Percentiles rank a stretch among this genome's conserved stretches.
phyloP scores from a whole-genome alignment of 2,329 filamentous ascomycete genomes.

The Amesomyces nigricolor region DNA sequence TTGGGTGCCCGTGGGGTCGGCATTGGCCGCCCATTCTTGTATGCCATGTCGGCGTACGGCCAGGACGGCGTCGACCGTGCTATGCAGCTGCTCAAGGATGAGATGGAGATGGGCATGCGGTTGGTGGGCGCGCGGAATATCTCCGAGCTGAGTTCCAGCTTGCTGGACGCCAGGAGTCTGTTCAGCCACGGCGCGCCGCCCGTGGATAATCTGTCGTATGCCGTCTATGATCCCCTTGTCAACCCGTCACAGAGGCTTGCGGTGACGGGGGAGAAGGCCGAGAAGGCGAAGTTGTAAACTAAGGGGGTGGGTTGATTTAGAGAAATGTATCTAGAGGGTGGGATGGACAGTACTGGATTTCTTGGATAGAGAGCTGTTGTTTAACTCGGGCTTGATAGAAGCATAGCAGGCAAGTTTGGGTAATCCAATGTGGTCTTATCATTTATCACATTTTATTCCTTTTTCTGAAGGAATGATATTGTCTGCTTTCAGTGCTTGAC shows the following conservation, averaged over 20 bases:
- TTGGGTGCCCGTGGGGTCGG: slow-evolving; percentile 88
- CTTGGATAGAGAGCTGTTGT: background rate
- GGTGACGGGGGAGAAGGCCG: slow-evolving; percentile 26
- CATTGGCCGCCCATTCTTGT: slow-evolving; percentile 90
- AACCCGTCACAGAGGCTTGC: slow-evolving; percentile 45
- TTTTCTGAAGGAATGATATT: no score
- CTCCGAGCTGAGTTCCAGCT: slow-evolving; percentile 69
- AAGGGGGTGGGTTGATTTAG: background rate
- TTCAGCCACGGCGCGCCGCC: slow-evolving; percentile 47
- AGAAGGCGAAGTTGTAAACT: slow-evolving; percentile 44
- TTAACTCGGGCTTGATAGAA: background rate
- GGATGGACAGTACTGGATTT: background rate
- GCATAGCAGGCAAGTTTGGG: no score
- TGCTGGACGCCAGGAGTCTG: slow-evolving; percentile 74
- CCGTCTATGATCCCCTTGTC: slow-evolving; percentile 50
- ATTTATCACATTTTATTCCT: no score
- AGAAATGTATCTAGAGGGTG: slow-evolving; percentile 1
- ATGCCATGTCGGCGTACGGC: slow-evolving; percentile 92
- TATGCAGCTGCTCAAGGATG: slow-evolving; percentile 88
- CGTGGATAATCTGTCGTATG: slow-evolving; percentile 41
- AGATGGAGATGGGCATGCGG: slow-evolving; percentile 99
- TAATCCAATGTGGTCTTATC: no score
- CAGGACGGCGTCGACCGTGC: slow-evolving; percentile 81
- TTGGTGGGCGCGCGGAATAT: slow-evolving; percentile 75
- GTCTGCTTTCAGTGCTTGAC: no score